phyloP scores from a whole-genome alignment of 805 yeast species.

The Wickerhamiella galacta region DNA sequence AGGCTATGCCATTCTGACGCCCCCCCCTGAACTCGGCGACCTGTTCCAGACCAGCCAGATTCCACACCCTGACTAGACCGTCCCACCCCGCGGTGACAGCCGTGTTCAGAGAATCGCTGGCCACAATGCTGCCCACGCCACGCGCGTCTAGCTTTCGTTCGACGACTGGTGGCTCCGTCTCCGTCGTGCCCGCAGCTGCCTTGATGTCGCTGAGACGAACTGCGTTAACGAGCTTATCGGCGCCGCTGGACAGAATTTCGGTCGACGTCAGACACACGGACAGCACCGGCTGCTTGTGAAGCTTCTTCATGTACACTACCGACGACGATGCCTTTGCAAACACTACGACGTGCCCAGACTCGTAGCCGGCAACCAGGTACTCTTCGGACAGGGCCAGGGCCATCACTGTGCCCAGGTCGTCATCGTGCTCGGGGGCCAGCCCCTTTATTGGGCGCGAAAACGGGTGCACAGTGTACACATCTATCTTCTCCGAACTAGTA shows the following conservation, averaged over 20 bases:
- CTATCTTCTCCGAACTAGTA: constrained; percentile 44
- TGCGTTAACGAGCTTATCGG: constrained; percentile 19
- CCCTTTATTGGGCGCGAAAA: constrained; percentile 12
- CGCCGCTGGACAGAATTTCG: constrained; percentile 19
- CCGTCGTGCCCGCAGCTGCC: no score
- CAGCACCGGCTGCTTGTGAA: constrained; percentile 22
- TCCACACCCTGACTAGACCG: constrained; percentile 21
- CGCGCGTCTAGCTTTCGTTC: no score
- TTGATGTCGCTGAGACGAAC: no score
- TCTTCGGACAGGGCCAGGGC: constrained; percentile 37
- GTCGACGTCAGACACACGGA: constrained; percentile 11
- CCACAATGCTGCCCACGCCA: no score
- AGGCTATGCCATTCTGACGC: no score
- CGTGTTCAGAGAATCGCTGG: no score
- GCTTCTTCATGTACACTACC: constrained; percentile 1
- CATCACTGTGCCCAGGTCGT: constrained; percentile 36
- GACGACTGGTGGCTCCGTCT: no score
- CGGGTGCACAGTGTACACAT: constrained; percentile 32
- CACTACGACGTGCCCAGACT: constrained; percentile 44
- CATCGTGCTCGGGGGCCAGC: constrained; percentile 10
- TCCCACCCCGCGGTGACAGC: constrained; percentile 26
- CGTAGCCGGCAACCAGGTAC: constrained; percentile 40
- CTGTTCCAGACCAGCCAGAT: not conserved
- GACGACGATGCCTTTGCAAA: constrained; percentile 9
- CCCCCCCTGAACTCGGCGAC: no score